phyloP scores from a whole-genome alignment of 352 stramenopile species.

The Phytophthora pisi region DNA sequence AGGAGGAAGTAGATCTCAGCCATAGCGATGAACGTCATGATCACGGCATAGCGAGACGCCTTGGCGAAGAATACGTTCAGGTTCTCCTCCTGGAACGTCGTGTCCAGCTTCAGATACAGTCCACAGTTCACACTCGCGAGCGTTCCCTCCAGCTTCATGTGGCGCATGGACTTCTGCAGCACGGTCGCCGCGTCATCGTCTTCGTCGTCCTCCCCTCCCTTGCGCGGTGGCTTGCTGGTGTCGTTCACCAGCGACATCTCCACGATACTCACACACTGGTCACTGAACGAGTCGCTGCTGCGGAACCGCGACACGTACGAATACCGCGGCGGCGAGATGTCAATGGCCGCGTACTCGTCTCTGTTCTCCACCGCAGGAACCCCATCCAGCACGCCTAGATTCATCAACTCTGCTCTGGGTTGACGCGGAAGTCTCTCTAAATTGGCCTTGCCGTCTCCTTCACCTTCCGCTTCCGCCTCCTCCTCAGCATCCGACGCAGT shows the following conservation, averaged over 20 bases:
- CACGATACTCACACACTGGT: conserved; percentile 85
- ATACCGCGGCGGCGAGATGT: conserved; percentile 82
- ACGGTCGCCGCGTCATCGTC: conserved; percentile 43
- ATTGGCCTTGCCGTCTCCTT: conserved; percentile 34
- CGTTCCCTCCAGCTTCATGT: conserved; percentile 64
- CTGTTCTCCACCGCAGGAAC: conserved; percentile 63
- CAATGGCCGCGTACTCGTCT: conserved; percentile 72
- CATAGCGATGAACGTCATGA: conserved; percentile 89
- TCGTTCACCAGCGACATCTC: conserved; percentile 72
- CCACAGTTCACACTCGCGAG: conserved; percentile 81
- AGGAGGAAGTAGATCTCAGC: conserved; percentile 88
- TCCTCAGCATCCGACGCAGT: conserved; percentile 4
- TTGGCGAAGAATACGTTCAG: conserved; percentile 84
- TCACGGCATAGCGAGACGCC: conserved; percentile 75
- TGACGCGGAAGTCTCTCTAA: conserved; percentile 36
- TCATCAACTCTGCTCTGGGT: conserved; percentile 60
- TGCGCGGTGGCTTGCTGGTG: conserved; percentile 19
- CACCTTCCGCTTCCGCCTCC: conserved; percentile 21
- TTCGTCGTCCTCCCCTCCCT: conserved; percentile 32
- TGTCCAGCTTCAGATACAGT: conserved; percentile 75
- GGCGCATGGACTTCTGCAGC: conserved; percentile 44
- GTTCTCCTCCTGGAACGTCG: conserved; percentile 85
- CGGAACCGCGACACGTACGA: conserved; percentile 81
- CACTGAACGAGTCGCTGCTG: conserved; percentile 81
- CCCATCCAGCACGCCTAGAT: conserved; percentile 67